Base-by-base conservation (phyloP, 2,329 filamentous ascomycete species). In the Colletotrichum tanaceti region DNA sequence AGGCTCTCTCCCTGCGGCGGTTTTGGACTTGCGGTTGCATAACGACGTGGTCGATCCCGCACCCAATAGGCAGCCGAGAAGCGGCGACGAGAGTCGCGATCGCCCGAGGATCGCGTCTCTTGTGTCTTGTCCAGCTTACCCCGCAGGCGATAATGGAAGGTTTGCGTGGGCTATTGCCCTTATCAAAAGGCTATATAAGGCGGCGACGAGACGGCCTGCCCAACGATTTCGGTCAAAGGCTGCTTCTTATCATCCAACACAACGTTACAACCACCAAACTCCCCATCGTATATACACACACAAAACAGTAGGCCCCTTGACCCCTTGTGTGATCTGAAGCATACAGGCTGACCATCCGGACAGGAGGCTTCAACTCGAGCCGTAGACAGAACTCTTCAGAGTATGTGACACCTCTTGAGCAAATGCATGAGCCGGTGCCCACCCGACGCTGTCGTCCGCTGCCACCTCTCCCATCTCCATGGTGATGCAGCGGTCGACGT, bases 401-500 rank as follows among this genome's bases (percentile, higher is more conserved):
- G 66, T 69, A 69, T 69, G 66, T 69, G 50, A 58, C 32, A 44
- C 62, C 62, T 55, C 24, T 43, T 58, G 47, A 44, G n/a, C 49
- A 46, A 10, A 41, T 82, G 87, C 86, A 86, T 90, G 88, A 86
- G 86, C 88, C 88, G 88, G 88, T 90, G 88, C 83, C 79, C 75
- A 66, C 72, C 71, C 72, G 71, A 74, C 44, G 49, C 62, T 18
- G 55, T 57, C 16, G 55, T 58, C 32, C 50, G 66, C 63, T 66
- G 62, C 62, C 65, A 57, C 55, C 65, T 44, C 39, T 58, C 58
- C 58, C 53, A 41, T 22, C 52, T 46, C 39, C 41, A 44, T 63
- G 55, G 39, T 68, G 63, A 64, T 49, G 1, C 70, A 73, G 73
- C 67, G 75, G 69, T 68, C 70, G 78, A 77, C 77, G 80, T 79